These are phyloP conservation scores for Citrus glauca DNA, from an alignment of 345 rosid species.

Conservation along the genomic window DNA sequence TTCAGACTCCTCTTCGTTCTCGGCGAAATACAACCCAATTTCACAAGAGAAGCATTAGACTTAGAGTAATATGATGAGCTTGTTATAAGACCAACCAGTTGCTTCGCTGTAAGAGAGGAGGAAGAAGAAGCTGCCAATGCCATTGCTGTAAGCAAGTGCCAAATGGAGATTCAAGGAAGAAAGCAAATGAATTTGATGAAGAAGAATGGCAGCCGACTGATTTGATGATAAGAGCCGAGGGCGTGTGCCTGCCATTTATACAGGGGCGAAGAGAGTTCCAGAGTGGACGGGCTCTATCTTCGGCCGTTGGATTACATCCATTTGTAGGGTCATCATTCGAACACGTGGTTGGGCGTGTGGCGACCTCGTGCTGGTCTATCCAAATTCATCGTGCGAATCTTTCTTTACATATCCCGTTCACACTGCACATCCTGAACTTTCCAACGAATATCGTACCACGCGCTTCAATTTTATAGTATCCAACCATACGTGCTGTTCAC, in stretches of 20 bases:
- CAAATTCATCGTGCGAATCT: conserved; percentile 17
- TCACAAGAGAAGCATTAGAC: conserved; percentile 4
- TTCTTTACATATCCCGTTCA: conserved; percentile 6
- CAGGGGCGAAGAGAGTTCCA: conserved; percentile 19
- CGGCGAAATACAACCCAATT: not conserved
- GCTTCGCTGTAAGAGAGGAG: not conserved
- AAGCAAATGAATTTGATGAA: not conserved
- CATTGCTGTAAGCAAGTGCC: not conserved
- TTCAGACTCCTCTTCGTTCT: conserved; percentile 8
- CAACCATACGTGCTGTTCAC: not conserved
- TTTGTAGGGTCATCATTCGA: conserved; percentile 13
- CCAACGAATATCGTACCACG: not conserved
- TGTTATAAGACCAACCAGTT: conserved; percentile 13
- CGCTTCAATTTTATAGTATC: not conserved
- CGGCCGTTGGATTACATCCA: conserved; percentile 37
- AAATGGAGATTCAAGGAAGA: not conserved
- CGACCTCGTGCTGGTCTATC: conserved; percentile 46
- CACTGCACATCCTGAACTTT: not conserved
- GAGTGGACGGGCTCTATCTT: conserved; percentile 15
- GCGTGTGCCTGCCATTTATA: not conserved
- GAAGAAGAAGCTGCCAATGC: conserved; percentile 22
- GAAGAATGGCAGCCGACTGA: not conserved
- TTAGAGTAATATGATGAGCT: conserved; percentile 8
- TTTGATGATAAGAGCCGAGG: not conserved
- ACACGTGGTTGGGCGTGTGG: conserved; percentile 64